Evolutionary conservation across 345 rosid genomes (phyloP).

Genomic region (Excoecaria agallocha): DNA sequence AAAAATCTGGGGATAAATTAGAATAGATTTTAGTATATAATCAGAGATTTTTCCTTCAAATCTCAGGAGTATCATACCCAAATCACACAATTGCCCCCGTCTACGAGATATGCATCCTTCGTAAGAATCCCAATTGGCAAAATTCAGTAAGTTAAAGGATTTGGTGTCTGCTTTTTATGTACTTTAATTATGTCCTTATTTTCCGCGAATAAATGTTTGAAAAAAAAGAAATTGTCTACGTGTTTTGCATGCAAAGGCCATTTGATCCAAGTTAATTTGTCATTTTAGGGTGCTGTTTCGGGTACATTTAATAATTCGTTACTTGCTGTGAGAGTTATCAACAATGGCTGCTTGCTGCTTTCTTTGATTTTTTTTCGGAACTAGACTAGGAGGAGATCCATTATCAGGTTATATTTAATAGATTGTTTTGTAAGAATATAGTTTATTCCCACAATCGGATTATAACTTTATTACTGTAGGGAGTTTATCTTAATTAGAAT

Average conservation of each 20-base stretch:
- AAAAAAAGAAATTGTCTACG: not conserved
- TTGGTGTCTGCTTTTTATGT: constrained; percentile 8
- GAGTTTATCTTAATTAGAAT: no score
- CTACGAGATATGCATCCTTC: constrained; percentile 36
- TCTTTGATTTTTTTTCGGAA: no score
- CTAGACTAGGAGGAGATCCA: no score
- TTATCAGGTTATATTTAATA: no score
- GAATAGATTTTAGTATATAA: no score
- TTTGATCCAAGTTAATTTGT: not conserved
- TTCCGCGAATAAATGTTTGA: not conserved
- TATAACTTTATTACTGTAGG: no score
- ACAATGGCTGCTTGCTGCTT: not conserved
- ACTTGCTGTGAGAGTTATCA: not conserved
- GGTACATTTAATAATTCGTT: not conserved
- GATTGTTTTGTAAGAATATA: no score
- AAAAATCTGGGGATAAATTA: no score
- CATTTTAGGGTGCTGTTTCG: not conserved
- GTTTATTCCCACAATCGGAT: no score
- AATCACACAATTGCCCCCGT: constrained; percentile 26
- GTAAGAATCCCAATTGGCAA: not conserved
- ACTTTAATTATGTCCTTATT: not conserved
- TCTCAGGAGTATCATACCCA: constrained; percentile 35
- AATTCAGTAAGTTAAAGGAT: not conserved
- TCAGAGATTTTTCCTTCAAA: constrained; percentile 27
- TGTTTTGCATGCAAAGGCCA: constrained; percentile 5